These are phyloP conservation scores for Schwanniomyces polymorphus DNA, from an alignment of 805 yeast genomes.

Conservation along the genomic window DNA sequence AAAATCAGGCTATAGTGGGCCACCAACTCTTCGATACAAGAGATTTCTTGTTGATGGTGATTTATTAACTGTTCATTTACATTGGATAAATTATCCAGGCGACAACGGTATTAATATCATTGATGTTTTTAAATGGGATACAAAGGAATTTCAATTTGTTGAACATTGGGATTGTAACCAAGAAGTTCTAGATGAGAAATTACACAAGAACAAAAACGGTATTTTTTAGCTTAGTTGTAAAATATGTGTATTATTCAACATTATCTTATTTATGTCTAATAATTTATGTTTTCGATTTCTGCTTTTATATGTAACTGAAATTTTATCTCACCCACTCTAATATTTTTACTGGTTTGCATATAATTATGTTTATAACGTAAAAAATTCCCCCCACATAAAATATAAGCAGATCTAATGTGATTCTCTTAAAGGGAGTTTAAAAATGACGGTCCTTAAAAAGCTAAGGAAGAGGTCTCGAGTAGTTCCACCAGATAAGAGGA, in stretches of 20 bases:
- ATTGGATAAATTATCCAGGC: not conserved
- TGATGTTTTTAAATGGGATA: slow-evolving; percentile 1
- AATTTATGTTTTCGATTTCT: no score
- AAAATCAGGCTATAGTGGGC: not conserved
- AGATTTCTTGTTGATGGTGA: not conserved
- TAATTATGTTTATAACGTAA: no score
- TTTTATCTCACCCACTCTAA: no score
- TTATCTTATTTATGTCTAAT: no score
- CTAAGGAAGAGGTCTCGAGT: no score
- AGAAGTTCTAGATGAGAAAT: slow-evolving; percentile 1
- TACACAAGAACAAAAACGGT: not conserved
- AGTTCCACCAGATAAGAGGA: slow-evolving; percentile 8
- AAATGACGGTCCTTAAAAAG: no score
- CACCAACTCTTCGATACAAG: not conserved
- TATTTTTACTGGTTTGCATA: no score
- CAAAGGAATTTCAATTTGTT: not conserved
- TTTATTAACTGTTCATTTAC: not conserved
- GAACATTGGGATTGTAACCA: slow-evolving; percentile 3
- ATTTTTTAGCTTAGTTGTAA: not conserved
- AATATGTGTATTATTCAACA: no score
- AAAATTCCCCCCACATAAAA: no score
- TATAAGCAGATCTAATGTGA: no score
- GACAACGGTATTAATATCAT: not conserved
- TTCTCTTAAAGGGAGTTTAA: no score
- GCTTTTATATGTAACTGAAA: no score